A percentile compares a stretch with the other conserved stretches of the same genome.
phyloP scores from a whole-genome alignment of 179 eudicot species.

The Corrigiola litoralis region DNA sequence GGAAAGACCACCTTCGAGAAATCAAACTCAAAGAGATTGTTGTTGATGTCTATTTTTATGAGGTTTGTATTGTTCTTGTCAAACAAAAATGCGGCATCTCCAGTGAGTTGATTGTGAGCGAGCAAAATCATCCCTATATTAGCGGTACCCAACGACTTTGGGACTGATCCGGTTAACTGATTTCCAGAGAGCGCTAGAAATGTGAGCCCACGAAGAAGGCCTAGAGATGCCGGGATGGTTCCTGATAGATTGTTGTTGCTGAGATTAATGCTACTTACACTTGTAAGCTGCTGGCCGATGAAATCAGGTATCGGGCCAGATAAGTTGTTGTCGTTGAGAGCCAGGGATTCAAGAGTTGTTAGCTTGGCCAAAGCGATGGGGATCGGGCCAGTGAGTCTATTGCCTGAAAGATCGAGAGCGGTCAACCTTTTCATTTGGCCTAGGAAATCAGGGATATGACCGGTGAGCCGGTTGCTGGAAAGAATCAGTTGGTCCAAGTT shows the following conservation, averaged over 20 bases:
- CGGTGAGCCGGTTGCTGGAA: neutral
- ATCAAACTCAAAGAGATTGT: neutral
- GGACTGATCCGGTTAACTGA: constrained; percentile 10
- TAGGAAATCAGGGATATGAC: neutral
- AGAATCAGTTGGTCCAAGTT: neutral
- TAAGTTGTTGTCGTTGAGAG: constrained; percentile 8
- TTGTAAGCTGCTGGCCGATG: neutral
- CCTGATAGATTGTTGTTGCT: constrained; percentile 1
- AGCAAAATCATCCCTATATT: neutral
- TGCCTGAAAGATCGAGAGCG: neutral
- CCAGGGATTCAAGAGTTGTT: neutral
- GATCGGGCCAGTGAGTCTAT: constrained; percentile 9
- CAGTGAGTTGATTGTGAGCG: constrained; percentile 5
- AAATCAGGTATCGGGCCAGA: constrained; percentile 9
- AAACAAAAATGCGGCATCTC: constrained; percentile 25
- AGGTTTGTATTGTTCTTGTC: constrained; percentile 5
- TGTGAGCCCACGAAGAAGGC: constrained; percentile 2
- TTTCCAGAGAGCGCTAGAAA: neutral
- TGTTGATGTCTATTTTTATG: neutral
- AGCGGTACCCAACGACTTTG: constrained; percentile 7
- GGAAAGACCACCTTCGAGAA: neutral
- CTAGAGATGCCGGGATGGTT: constrained; percentile 5
- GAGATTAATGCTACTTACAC: neutral
- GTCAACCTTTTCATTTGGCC: neutral
- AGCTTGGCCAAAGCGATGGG: neutral